phyloP scores from a whole-genome alignment of 2,329 filamentous ascomycete species.

The Botrytis deweyae region DNA sequence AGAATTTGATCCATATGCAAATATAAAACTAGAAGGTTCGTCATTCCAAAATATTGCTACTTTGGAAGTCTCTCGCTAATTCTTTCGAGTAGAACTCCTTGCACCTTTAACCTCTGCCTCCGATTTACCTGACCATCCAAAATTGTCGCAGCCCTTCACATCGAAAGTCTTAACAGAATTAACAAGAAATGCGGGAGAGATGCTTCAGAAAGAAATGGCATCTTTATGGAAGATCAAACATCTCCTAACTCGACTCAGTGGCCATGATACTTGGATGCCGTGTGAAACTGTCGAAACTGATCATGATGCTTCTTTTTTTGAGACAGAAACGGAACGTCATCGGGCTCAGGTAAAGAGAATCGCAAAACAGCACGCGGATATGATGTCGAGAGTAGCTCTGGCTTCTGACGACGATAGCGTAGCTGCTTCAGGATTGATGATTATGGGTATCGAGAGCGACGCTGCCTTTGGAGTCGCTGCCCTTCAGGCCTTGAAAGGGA shows the following conservation, averaged over 20 bases:
- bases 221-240: slow-evolving; percentile 74
- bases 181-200: slow-evolving; percentile 64
- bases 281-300: slow-evolving; percentile 57
- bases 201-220: slow-evolving; percentile 72
- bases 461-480: slow-evolving; percentile 7
- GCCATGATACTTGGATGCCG: slow-evolving; percentile 69
- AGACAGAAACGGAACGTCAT: slow-evolving; percentile 35
- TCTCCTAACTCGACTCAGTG: slow-evolving; percentile 69
- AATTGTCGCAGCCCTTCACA: slow-evolving; percentile 71
- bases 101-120: slow-evolving; percentile 73
- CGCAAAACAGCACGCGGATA: slow-evolving; percentile 33
- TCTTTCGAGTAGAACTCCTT: slow-evolving; percentile 58
- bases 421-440: slow-evolving; percentile 18
- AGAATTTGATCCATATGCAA: slow-evolving; percentile 72
- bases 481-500: not conserved
- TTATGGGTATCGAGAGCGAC: slow-evolving; percentile 18
- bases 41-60: slow-evolving; percentile 21
- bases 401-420: slow-evolving; percentile 30
- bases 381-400: slow-evolving; percentile 33
- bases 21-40: slow-evolving; percentile 69
- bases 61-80: slow-evolving; percentile 28
- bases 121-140: slow-evolving; percentile 72
- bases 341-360: slow-evolving; percentile 29
- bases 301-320: slow-evolving; percentile 54
- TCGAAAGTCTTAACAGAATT: slow-evolving; percentile 72